Evolutionary conservation across 2,329 filamentous ascomycete species (phyloP), one percentile per base, ranked within the genome.

Genomic region (Colletotrichum liaoningense): DNA sequence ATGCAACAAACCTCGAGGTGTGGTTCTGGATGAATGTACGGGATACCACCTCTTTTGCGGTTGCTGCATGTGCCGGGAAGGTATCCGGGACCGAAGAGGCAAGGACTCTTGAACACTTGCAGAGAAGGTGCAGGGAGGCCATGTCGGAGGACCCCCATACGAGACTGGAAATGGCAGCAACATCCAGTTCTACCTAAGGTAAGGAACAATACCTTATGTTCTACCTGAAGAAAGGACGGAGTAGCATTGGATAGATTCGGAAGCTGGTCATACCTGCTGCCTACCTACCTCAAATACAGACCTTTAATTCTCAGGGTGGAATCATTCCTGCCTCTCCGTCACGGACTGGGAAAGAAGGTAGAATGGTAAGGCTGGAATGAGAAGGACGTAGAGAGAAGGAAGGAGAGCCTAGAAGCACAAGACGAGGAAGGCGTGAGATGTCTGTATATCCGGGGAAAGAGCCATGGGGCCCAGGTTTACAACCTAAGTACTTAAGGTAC

Each of bases 81-180:
- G 55, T 73, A 71, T 62, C 55, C 54, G 55, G 55, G 65, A 71
- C 70, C 60, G 59, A 60, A 22, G 6, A 26, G 59, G 69, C 65
- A 71, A 62, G 59, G 55, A 38, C 28, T 12, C 24, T 49, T 46
- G 65, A 70, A 58, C 70, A 73, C 67, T 66, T 60, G 62, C 67
- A 69, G 70, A 19, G 46, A 54, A 33, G 42, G 33, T 57, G 59
- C 35, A 72, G 56, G 71, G 70, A 71, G 38, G 60, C 35, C 67
- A 65, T 65, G 69, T 35, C 69, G 26, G 71, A 56, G 42, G 56
- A 65, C 67, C 71, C 71, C 67, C 71, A 72, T 62, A 67, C 67
- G 49, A 72, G 56, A n/a, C 67, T 35, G 28, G 42, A 72, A 71
- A 65, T 67, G 49, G 28, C 54, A 73, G 55, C 49, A 33, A 57